A percentile compares a stretch with the other conserved stretches of the same genome.
Evolutionary conservation across 2,329 filamentous ascomycete genomes (phyloP).

Genomic region (Colletotrichum tropicale): DNA sequence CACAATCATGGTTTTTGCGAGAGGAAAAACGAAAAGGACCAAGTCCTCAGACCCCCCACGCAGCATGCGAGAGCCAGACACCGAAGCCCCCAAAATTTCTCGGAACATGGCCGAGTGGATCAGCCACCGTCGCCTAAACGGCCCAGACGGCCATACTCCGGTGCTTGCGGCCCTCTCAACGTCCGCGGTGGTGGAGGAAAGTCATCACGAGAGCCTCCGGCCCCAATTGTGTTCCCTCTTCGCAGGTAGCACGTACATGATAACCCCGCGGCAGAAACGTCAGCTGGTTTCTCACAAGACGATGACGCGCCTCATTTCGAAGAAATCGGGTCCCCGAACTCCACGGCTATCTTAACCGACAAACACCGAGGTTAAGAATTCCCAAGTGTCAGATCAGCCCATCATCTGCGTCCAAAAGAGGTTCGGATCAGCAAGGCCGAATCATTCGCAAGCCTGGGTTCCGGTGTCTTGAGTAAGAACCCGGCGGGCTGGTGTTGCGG

Average conservation of each 20-base stretch:
- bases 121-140: background rate
- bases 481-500: conserved; percentile 6
- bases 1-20: background rate
- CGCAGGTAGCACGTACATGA: background rate
- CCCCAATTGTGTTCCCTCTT: background rate
- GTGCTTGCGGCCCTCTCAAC: background rate
- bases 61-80: background rate
- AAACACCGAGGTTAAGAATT: background rate
- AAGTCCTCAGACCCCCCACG: background rate
- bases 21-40: background rate
- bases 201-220: background rate
- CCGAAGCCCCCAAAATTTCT: background rate
- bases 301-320: background rate
- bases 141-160: background rate
- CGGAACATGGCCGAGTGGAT: conserved; percentile 18
- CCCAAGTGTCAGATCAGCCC: background rate
- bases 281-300: background rate
- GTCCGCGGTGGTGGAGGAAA: background rate
- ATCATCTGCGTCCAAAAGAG: background rate
- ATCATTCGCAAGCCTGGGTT: background rate
- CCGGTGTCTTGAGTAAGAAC: conserved; percentile 5
- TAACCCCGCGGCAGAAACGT: background rate
- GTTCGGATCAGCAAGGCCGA: background rate
- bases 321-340: background rate
- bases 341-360: background rate